phyloP scores from a whole-genome alignment of 1,284 basidiomycete genomes.

The Heterobasidion parviporum region DNA sequence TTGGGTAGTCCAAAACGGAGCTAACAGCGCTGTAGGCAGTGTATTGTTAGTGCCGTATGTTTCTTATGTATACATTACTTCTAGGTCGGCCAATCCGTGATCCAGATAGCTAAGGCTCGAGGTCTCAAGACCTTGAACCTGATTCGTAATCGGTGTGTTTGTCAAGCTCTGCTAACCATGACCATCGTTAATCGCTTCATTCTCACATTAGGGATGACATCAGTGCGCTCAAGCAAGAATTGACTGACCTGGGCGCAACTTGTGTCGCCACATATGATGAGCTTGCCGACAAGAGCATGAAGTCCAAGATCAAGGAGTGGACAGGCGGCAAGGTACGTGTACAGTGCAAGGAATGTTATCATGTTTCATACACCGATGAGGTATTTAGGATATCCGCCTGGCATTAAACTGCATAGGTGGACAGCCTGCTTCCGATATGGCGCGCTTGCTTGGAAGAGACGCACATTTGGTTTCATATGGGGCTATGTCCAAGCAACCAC shows the following conservation, averaged over 20 bases:
- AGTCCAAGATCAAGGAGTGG: slow-evolving; percentile 46
- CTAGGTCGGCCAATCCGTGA: slow-evolving; percentile 72
- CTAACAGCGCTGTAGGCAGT: slow-evolving; percentile 67
- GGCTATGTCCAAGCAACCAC: slow-evolving; percentile 79
- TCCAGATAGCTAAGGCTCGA: slow-evolving; percentile 66
- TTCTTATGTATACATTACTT: neutral
- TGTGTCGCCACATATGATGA: slow-evolving; percentile 72
- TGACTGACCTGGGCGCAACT: slow-evolving; percentile 59
- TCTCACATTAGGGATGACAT: slow-evolving; percentile 38
- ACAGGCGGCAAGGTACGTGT: slow-evolving; percentile 42
- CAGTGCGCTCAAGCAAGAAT: slow-evolving; percentile 37
- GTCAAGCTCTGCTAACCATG: neutral
- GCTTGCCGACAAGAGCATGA: slow-evolving; percentile 40
- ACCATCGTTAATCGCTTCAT: neutral
- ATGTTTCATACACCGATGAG: no score
- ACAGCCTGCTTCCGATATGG: slow-evolving; percentile 58
- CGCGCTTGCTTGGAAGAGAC: slow-evolving; percentile 52
- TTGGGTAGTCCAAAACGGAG: slow-evolving; percentile 80
- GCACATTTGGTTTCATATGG: slow-evolving; percentile 80
- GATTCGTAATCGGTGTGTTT: slow-evolving; percentile 55
- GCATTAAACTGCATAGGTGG: slow-evolving; percentile 80
- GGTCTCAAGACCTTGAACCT: slow-evolving; percentile 73
- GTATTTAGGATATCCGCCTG: slow-evolving; percentile 44
- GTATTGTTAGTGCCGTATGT: neutral
- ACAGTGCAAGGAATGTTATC: neutral